These are phyloP conservation scores for Tilletia caries DNA, from an alignment of 1,284 basidiomycete genomes.

Conservation along the genomic window DNA sequence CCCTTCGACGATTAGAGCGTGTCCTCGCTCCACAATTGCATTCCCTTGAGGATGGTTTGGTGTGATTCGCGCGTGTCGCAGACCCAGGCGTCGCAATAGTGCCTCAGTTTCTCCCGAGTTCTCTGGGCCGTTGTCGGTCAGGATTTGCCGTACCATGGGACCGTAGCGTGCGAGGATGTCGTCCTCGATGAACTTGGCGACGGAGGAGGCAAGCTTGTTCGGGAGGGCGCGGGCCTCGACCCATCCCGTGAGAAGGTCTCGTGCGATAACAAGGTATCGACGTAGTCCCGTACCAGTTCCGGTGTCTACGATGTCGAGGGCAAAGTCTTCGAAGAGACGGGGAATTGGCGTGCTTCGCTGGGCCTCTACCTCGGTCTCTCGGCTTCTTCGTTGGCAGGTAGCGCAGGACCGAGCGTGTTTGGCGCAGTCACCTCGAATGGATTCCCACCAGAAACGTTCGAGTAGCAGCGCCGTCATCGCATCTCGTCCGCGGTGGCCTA, in stretches of 20 bases:
- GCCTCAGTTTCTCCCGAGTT: neutral
- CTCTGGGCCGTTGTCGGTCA: slow-evolving; percentile 1
- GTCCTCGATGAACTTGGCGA: slow-evolving; percentile 11
- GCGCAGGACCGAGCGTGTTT: neutral
- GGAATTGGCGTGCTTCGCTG: neutral
- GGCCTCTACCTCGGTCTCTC: neutral
- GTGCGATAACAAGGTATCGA: neutral
- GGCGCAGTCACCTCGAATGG: neutral
- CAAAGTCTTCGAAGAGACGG: neutral
- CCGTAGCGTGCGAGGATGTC: neutral
- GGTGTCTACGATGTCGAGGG: neutral
- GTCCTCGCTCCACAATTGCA: neutral
- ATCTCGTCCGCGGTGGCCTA: neutral
- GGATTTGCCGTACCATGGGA: neutral
- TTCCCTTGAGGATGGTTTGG: neutral
- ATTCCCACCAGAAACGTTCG: neutral
- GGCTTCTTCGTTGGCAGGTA: neutral
- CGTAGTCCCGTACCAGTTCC: neutral
- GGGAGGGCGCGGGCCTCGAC: neutral
- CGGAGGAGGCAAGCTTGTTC: neutral
- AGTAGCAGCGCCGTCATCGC: neutral
- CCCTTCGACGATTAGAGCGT: neutral
- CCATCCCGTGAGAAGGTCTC: neutral
- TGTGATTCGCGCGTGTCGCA: neutral
- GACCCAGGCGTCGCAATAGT: neutral